These are phyloP conservation scores for Astrothelium subdiscretum DNA, from an alignment of 495 filamentous ascomycete species.

Conservation along the genomic window DNA sequence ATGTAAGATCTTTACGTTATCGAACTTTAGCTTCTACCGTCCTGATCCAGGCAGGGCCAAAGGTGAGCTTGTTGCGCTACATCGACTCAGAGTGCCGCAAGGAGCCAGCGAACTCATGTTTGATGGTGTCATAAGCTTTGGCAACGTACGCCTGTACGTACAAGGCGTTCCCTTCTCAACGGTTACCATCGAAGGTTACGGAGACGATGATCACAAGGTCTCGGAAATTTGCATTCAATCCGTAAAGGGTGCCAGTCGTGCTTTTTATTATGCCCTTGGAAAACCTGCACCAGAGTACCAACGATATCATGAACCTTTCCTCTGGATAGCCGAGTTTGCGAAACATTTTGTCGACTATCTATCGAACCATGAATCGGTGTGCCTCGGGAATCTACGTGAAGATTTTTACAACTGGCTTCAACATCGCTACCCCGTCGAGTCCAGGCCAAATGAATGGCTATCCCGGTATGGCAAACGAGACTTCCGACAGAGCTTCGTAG, in stretches of 20 bases:
- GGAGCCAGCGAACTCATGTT: slow-evolving; percentile 25
- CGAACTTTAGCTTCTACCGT: slow-evolving; percentile 20
- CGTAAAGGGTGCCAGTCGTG: slow-evolving; percentile 17
- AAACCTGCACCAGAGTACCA: slow-evolving; percentile 45
- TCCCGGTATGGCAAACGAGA: slow-evolving; percentile 35
- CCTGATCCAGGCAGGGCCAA: not conserved
- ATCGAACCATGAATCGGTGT: slow-evolving; percentile 25
- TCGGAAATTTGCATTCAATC: slow-evolving; percentile 53
- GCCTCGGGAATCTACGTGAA: slow-evolving; percentile 39
- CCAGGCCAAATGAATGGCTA: slow-evolving; percentile 39
- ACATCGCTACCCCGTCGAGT: slow-evolving; percentile 27
- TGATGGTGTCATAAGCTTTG: slow-evolving; percentile 46
- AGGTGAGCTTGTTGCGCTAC: slow-evolving; percentile 16
- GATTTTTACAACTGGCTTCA: slow-evolving; percentile 45
- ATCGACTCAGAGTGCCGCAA: slow-evolving; percentile 10
- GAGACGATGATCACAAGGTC: slow-evolving; percentile 26
- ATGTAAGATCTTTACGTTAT: slow-evolving; percentile 11
- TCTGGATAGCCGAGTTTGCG: slow-evolving; percentile 54
- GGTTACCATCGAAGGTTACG: slow-evolving; percentile 57
- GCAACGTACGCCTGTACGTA: slow-evolving; percentile 35
- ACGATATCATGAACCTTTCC: slow-evolving; percentile 46
- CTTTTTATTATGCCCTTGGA: slow-evolving; percentile 51
- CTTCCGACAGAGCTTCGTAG: slow-evolving; percentile 44
- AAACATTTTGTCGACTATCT: slow-evolving; percentile 60
- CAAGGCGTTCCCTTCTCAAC: slow-evolving; percentile 41